Conservation (phyloP, 2,329 filamentous ascomycete genomes). For the Fusarium lyarnte region DNA sequence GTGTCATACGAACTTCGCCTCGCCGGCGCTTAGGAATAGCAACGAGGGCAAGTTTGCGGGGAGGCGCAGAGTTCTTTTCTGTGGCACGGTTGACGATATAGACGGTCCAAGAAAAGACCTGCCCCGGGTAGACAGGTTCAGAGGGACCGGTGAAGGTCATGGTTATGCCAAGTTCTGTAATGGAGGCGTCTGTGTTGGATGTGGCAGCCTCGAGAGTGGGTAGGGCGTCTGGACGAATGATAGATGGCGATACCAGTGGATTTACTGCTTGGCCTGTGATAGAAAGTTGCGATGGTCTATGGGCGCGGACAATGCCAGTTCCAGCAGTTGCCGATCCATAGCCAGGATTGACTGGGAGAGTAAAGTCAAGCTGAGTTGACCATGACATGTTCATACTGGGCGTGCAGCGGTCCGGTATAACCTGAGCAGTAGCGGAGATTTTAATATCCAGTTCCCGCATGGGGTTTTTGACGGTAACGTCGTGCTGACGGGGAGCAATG, state of each 20-base stretch:
- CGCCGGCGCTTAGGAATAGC: conserved; percentile 72
- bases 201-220: conserved; percentile 66
- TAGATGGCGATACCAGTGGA: conserved; percentile 66
- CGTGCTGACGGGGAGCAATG: conserved; percentile 63
- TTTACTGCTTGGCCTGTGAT: conserved; percentile 63
- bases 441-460: conserved; percentile 66
- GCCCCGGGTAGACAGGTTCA: conserved; percentile 66
- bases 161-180: conserved; percentile 75
- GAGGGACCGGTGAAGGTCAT: conserved; percentile 76
- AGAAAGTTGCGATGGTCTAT: conserved; percentile 71
- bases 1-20: conserved; percentile 62
- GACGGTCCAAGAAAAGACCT: conserved; percentile 76
- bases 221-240: conserved; percentile 68
- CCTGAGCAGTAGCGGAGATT: conserved; percentile 67
- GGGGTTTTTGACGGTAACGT: conserved; percentile 56
- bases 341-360: conserved; percentile 69
- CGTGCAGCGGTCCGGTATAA: conserved; percentile 65
- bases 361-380: conserved; percentile 76
- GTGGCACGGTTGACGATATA: conserved; percentile 79
- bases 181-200: conserved; percentile 54
- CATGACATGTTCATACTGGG: conserved; percentile 73
- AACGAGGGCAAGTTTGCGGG: conserved; percentile 76
- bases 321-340: conserved; percentile 62
- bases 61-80: conserved; percentile 52
- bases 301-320: conserved; percentile 67